phyloP scores from a whole-genome alignment of 2,329 filamentous ascomycete genomes.

The Polychaeton citri region DNA sequence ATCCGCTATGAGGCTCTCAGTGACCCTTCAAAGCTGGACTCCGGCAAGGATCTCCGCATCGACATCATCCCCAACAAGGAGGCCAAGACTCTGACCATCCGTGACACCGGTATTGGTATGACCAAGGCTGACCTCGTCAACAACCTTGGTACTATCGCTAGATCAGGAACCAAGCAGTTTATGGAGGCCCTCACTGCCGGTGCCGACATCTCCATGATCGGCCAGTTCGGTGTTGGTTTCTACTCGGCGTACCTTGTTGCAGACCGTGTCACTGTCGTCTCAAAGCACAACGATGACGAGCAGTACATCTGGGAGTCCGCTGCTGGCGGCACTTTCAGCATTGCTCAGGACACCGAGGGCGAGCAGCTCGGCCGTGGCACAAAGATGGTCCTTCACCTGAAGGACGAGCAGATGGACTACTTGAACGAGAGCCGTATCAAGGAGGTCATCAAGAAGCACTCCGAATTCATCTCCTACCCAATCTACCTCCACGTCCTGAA shows the following conservation, averaged over 20 bases:
- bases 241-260: slow-evolving; percentile 99
- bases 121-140: slow-evolving; percentile 99
- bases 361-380: slow-evolving; percentile 86
- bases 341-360: slow-evolving; percentile 79
- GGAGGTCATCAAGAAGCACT: slow-evolving; percentile 99
- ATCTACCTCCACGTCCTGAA: slow-evolving; percentile 99
- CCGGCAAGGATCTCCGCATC: slow-evolving; percentile 94
- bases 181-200: slow-evolving; percentile 98
- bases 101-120: slow-evolving; percentile 98
- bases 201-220: slow-evolving; percentile 99
- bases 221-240: slow-evolving; percentile 99
- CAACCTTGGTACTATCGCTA: slow-evolving; percentile 98
- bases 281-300: slow-evolving; percentile 99
- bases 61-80: slow-evolving; percentile 98
- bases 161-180: slow-evolving; percentile 99
- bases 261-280: slow-evolving; percentile 87
- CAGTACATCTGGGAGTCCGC: slow-evolving; percentile 99
- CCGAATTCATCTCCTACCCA: slow-evolving; percentile 99
- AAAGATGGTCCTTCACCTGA: slow-evolving; percentile 96
- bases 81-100: slow-evolving; percentile 93
- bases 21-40: slow-evolving; percentile 92
- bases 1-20: slow-evolving; percentile 97
- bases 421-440: slow-evolving; percentile 98
- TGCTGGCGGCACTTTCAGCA: slow-evolving; percentile 93
- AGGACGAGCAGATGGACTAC: slow-evolving; percentile 98